Conservation (phyloP, 2,329 filamentous ascomycete species). For the Onygena corvina region DNA sequence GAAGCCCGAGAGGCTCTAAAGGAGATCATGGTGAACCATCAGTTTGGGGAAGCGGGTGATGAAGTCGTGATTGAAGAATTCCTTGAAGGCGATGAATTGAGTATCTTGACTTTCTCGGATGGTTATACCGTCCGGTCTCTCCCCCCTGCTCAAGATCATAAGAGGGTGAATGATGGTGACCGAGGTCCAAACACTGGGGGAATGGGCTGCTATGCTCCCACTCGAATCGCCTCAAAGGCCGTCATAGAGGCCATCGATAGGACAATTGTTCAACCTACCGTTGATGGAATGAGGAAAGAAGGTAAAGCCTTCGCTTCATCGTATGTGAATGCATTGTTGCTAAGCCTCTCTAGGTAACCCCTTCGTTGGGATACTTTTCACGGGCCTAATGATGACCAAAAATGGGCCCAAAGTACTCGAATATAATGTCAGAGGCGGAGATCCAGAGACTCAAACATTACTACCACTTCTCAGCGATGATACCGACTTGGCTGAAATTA, state of each 20-base stretch:
- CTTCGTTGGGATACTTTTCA: constrained; percentile 36
- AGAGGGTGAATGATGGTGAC: constrained; percentile 84
- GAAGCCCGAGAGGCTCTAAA: constrained; percentile 72
- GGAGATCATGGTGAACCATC: constrained; percentile 79
- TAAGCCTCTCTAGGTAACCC: constrained; percentile 25
- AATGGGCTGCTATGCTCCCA: constrained; percentile 96
- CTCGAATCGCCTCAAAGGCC: constrained; percentile 60
- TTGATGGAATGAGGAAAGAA: constrained; percentile 77
- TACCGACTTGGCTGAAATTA: constrained; percentile 75
- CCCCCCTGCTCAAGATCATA: constrained; percentile 91
- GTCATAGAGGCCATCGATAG: constrained; percentile 67
- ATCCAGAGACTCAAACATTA: constrained; percentile 82
- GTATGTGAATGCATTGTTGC: not conserved
- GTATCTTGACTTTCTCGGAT: constrained; percentile 82
- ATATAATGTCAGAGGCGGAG: constrained; percentile 88
- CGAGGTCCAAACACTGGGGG: constrained; percentile 87
- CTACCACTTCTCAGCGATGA: constrained; percentile 64
- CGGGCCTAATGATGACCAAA: constrained; percentile 81
- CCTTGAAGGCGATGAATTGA: constrained; percentile 80
- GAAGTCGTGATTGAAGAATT: constrained; percentile 96
- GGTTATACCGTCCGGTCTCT: constrained; percentile 72
- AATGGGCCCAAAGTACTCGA: constrained; percentile 71
- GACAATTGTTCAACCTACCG: constrained; percentile 76
- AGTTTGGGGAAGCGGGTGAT: constrained; percentile 75
- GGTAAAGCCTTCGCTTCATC: constrained; percentile 40